Evolutionary conservation across 2,329 filamentous ascomycete species (phyloP), one percentile per base, ranked within the genome.

Genomic region (Anthostomella pinea): DNA sequence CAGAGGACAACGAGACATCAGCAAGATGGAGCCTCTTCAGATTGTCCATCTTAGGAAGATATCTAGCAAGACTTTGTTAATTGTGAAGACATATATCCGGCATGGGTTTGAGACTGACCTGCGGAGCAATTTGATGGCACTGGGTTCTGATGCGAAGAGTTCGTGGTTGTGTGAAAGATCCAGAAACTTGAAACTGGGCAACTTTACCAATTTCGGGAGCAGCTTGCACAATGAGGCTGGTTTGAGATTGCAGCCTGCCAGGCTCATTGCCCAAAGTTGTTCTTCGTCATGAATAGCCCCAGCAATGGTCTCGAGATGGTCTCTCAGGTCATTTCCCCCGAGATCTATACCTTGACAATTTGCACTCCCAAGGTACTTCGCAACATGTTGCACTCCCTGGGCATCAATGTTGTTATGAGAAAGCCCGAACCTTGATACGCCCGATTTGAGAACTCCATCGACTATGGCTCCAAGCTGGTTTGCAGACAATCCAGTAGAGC

Each of bases 91-190:
- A 11, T 13, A 22, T 13, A 14, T 19, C 14, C 8, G 10, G 13
- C 28, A 22, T 22, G 8, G 18, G 13, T 10, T 11, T 7, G 18
- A 23, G 25, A 62, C 73, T 48, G 58, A 93, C 66, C 86, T 87
- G 52, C 93, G 76, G 37, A 97, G 70, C 3, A 88, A 66, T 4
- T 77, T 75, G 21, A 93, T 72, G 2, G 86, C 85, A 53, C 79
- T 88, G n/a, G 85, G 82, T 26, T 83, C 72, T 3, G 72, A 71
- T 34, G 81, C 76, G 57, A 95, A 95, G 11, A 98, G 71, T 14
- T 79, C 80, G 20, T 75, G 85, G 52, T 97, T 97, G 54, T 95
- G 88, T 5, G 88, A 95, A 22, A 98, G 70, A 59, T 97, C 93
- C 41, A 98, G 79, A 57, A 96, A 96, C 14, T 86, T 81, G 57